Conservation (phyloP, 768 basidiomycete genomes). For the Suillus tomentosus region DNA sequence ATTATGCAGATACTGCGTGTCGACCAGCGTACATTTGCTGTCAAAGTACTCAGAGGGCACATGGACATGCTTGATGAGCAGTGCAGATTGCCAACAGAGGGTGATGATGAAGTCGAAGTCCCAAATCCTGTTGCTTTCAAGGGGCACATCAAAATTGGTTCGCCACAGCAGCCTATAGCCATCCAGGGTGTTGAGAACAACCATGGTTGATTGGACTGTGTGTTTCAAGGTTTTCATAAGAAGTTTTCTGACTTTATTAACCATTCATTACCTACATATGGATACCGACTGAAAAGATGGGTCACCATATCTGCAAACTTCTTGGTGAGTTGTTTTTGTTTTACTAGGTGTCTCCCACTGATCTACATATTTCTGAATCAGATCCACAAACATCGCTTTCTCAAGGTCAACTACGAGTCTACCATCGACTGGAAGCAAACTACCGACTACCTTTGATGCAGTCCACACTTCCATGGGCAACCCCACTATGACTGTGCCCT, state of each 20-base stretch:
- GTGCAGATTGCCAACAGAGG: neutral
- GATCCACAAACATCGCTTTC: no score
- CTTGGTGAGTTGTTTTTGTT: neutral
- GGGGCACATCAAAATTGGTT: slow-evolving; percentile 3
- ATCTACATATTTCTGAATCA: neutral
- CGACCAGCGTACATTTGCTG: neutral
- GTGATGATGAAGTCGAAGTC: neutral
- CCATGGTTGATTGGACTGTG: no score
- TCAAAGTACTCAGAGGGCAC: neutral
- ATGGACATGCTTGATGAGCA: neutral
- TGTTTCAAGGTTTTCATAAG: no score
- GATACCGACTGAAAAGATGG: neutral
- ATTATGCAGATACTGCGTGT: neutral
- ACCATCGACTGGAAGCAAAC: no score
- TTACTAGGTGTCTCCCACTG: slow-evolving; percentile 6
- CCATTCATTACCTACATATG: slow-evolving; percentile 3
- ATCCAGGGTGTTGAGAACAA: neutral
- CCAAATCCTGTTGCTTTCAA: neutral
- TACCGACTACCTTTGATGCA: no score
- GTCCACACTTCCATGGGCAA: no score
- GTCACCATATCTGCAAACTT: neutral
- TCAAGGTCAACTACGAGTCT: no score
- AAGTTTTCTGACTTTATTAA: neutral
- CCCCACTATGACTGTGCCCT: no score
- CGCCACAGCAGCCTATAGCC: neutral